Base-by-base conservation (phyloP, 2,329 filamentous ascomycete species). In the Colletotrichum sp. region DNA sequence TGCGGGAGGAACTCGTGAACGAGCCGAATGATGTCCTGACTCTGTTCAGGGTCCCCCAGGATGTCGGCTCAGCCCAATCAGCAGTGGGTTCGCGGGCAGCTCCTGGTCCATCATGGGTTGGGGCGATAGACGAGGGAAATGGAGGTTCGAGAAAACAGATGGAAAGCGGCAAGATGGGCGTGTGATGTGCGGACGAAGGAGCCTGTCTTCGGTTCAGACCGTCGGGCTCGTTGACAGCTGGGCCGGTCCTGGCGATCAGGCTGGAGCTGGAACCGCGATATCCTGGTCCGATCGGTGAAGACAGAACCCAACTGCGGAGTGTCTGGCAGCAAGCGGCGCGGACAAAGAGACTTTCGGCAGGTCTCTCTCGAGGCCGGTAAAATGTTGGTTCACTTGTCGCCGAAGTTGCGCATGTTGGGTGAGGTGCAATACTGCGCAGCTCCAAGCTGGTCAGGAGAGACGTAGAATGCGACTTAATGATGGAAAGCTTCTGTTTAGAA, bases 171-270 rank as follows among this genome's bases (percentile, higher is more conserved):
- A 48, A 52, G 63, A 26, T 63, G 55, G n/a, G 55, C 72, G 32
- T 67, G 48, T 55, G 61, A 66, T 55, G 61, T 30, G 48, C 68
- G 61, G 55, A 61, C 16, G 34, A 52, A 16, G 34, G 68, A 72
- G 32, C 18, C 34, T 60, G 61, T 68, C 48, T 30, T 57, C 63
- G 32, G 39, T 39, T 61, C 69, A 57, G 69, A 57, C 55, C 43
- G 43, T 48, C 43, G 10, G 43, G 43, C 43, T 48, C 43, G 66
- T 67, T 71, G 39, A 68, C 30, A 57, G 30, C 36, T 68, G 73
- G 69, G 63, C 48, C 57, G 55, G 69, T 39, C 69, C 73, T 63
- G 73, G 32, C 73, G 73, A 75, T 75, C 69, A 75, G 73, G 69
- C 73, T 39, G 73, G 67, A 64, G 34, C 36, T 3, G 30, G 63